These are phyloP conservation scores for Aspergillus tamarii DNA, from an alignment of 2,329 filamentous ascomycete species.

Conservation along the genomic window DNA sequence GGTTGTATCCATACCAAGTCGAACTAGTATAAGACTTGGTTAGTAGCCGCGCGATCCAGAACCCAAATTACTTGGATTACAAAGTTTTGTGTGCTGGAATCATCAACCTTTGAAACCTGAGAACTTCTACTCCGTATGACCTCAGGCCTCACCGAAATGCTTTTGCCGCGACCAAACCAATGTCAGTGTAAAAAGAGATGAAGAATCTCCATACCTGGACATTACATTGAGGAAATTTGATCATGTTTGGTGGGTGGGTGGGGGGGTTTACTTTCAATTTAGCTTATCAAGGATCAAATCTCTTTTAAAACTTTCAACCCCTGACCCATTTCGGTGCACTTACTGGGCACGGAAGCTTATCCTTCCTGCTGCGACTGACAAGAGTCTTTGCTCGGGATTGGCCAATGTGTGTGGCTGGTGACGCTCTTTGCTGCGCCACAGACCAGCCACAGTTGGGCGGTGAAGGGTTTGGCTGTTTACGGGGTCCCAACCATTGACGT, in stretches of 20 bases:
- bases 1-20: not conserved
- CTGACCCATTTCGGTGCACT: not conserved
- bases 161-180: not conserved
- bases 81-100: not conserved
- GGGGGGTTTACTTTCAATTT: too few relatives aligned
- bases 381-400: not conserved
- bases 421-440: not conserved
- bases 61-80: not conserved
- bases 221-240: not conserved
- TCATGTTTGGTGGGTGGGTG: not conserved
- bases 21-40: not conserved
- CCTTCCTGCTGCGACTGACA: too few relatives aligned
- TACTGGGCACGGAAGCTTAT: too few relatives aligned
- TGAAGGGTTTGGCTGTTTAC: not conserved
- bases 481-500: too few relatives aligned
- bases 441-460: not conserved
- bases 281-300: not conserved
- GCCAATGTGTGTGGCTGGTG: not conserved
- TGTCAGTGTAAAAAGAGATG: too few relatives aligned
- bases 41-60: slow-evolving; percentile 3
- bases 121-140: too few relatives aligned
- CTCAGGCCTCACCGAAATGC: not conserved
- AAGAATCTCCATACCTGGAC: too few relatives aligned
- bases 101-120: not conserved
- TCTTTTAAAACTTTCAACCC: not conserved